phyloP scores from a whole-genome alignment of 2,329 filamentous ascomycete genomes.

The Colletotrichum tropicicola region DNA sequence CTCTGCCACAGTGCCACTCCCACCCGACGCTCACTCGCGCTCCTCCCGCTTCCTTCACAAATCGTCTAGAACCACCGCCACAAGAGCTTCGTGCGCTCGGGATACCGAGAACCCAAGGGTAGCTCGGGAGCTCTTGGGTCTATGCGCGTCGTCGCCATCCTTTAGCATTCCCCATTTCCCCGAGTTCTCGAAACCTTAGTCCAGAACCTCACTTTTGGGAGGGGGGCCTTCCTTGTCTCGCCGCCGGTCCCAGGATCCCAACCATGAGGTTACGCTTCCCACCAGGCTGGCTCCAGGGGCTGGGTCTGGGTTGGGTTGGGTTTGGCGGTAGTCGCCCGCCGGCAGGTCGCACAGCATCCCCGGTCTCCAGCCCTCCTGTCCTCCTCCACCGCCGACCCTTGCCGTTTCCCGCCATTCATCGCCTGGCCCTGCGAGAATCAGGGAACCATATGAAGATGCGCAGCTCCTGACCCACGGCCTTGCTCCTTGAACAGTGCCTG shows the following conservation, averaged over 20 bases:
- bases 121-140: background rate
- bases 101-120: background rate
- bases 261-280: background rate
- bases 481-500: too few relatives aligned
- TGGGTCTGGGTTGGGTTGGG: background rate
- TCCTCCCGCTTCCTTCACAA: constrained; percentile 2
- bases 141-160: background rate
- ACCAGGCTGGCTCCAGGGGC: background rate
- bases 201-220: too few relatives aligned
- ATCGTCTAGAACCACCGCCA: too few relatives aligned
- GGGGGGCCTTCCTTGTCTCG: too few relatives aligned
- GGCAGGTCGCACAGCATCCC: background rate
- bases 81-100: constrained; percentile 7
- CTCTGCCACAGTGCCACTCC: constrained; percentile 21
- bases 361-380: background rate
- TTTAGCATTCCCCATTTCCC: constrained; percentile 5
- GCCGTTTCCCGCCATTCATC: too few relatives aligned
- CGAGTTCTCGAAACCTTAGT: constrained; percentile 22
- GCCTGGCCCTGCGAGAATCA: too few relatives aligned
- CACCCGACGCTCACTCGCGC: background rate
- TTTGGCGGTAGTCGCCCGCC: background rate
- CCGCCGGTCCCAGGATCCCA: too few relatives aligned
- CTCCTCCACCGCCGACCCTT: background rate
- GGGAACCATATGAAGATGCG: constrained; percentile 8
- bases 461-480: constrained; percentile 2